Conservation (phyloP, 1,284 basidiomycete species). For the Limonomyces culmigenus region DNA sequence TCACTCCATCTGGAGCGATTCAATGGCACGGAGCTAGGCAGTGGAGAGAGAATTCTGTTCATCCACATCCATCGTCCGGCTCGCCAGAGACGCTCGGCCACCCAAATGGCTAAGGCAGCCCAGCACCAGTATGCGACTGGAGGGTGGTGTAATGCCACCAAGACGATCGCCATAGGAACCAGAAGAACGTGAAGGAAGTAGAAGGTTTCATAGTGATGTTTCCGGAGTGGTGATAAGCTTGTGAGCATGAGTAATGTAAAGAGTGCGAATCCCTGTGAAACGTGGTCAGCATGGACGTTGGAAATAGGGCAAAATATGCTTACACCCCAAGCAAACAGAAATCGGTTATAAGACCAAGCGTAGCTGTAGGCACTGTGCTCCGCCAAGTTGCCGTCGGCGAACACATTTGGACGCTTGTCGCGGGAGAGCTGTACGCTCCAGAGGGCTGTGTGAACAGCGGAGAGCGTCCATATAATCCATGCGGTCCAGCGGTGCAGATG, state of each 20-base stretch:
- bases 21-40: constrained; percentile 5
- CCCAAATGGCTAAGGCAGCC: constrained; percentile 48
- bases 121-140: constrained; percentile 57
- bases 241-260: constrained; percentile 52
- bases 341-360: constrained; percentile 52
- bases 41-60: constrained; percentile 36
- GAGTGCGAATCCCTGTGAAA: constrained; percentile 55
- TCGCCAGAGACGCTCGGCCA: constrained; percentile 45
- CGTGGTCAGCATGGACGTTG: no score
- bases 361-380: constrained; percentile 42
- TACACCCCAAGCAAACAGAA: constrained; percentile 61
- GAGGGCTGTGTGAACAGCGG: constrained; percentile 48
- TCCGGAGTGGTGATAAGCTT: constrained; percentile 49
- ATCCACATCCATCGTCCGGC: constrained; percentile 41
- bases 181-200: constrained; percentile 57
- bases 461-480: constrained; percentile 57
- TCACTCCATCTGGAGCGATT: background rate
- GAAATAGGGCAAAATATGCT: no score
- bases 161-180: constrained; percentile 42
- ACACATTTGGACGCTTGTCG: constrained; percentile 21
- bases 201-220: constrained; percentile 61
- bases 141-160: constrained; percentile 55
- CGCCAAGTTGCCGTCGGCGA: constrained; percentile 3
- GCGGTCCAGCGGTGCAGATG: constrained; percentile 62
- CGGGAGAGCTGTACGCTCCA: constrained; percentile 62